Conservation (phyloP, 2,329 filamentous ascomycete genomes). For the Aspergillus transmontanensis region DNA sequence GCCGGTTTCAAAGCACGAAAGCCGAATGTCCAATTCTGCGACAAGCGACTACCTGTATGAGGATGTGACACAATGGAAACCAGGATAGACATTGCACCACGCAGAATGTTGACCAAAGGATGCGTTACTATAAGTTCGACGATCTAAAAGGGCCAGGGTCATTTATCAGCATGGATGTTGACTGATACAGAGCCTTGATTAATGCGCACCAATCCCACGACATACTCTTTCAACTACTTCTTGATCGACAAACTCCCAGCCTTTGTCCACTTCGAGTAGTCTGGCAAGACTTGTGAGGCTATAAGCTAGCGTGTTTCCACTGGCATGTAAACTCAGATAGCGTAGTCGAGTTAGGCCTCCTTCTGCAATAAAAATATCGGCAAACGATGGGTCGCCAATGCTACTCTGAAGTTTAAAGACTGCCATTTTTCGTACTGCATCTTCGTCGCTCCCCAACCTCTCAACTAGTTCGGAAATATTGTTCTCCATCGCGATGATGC, state of each 20-base stretch:
- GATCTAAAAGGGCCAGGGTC: slow-evolving; percentile 51
- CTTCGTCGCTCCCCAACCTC: slow-evolving; percentile 66
- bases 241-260: slow-evolving; percentile 73
- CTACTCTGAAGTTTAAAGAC: slow-evolving; percentile 96
- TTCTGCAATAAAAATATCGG: slow-evolving; percentile 91
- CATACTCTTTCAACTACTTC: slow-evolving; percentile 62
- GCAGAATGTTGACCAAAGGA: slow-evolving; percentile 93
- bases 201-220: slow-evolving; percentile 12
- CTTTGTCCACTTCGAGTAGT: slow-evolving; percentile 93
- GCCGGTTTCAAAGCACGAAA: slow-evolving; percentile 91
- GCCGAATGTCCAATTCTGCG: slow-evolving; percentile 70
- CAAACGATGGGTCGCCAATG: slow-evolving; percentile 94
- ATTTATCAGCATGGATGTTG: slow-evolving; percentile 8
- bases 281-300: slow-evolving; percentile 85
- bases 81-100: slow-evolving; percentile 94
- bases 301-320: slow-evolving; percentile 94
- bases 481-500: slow-evolving; percentile 50
- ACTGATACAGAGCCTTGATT: background rate
- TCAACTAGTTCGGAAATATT: slow-evolving; percentile 61
- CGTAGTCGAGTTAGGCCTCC: slow-evolving; percentile 81
- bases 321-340: slow-evolving; percentile 79
- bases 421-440: slow-evolving; percentile 96
- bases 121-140: slow-evolving; percentile 94
- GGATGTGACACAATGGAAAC: slow-evolving; percentile 91
- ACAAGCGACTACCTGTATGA: slow-evolving; percentile 56